Conservation (phyloP, 306 rosid genomes). For the Elaeagnus macrophylla region DNA sequence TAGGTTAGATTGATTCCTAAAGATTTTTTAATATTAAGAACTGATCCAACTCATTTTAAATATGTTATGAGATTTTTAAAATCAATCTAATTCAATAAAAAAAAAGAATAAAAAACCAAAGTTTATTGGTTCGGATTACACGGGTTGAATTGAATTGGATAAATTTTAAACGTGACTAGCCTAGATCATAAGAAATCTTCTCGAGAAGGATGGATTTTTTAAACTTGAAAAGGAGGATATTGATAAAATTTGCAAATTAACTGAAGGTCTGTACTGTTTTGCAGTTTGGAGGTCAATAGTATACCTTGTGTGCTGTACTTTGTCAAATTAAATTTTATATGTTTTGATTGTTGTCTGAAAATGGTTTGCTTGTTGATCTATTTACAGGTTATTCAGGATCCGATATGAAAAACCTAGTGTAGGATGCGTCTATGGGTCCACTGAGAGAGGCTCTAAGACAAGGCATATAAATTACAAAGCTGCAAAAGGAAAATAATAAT, state of each 20-base stretch:
- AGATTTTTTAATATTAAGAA: no score
- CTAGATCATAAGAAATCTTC: constrained; percentile 50
- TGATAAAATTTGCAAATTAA: constrained; percentile 50
- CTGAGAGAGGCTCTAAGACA: constrained; percentile 71
- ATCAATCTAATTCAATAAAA: no score
- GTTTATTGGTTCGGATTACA: no score
- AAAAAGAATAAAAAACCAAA: no score
- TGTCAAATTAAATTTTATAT: constrained; percentile 1
- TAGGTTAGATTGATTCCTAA: no score
- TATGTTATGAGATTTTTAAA: no score
- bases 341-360: constrained; percentile 10
- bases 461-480: constrained; percentile 58
- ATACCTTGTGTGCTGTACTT: constrained; percentile 12
- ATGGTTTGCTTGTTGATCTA: constrained; percentile 7
- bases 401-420: constrained; percentile 90
- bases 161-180: no score
- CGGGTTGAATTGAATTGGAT: no score
- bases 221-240: constrained; percentile 55
- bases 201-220: constrained; percentile 75
- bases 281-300: constrained; percentile 8
- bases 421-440: constrained; percentile 96
- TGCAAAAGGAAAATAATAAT: constrained; percentile 71
- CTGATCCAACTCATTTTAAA: no score
- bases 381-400: constrained; percentile 87
- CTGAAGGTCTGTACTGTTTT: constrained; percentile 60